Base-by-base conservation (phyloP, 2,329 filamentous ascomycete genomes). In the Anisogramma anomala region DNA sequence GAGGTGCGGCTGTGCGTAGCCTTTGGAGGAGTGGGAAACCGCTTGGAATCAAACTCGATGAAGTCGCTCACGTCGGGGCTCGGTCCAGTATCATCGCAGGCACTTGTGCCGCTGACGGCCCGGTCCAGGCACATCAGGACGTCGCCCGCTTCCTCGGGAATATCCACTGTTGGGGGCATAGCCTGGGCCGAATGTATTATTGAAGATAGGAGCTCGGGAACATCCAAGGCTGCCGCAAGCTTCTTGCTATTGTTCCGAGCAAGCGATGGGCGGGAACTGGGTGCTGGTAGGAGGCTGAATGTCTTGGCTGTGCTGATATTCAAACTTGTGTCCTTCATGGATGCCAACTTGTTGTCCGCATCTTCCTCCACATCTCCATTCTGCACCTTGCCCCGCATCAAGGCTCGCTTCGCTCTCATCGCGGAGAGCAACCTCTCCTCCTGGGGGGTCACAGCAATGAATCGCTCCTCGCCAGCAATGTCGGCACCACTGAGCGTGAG, bases 401-500 rank as follows among this genome's bases (percentile, higher is more conserved):
- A 60, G 3, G 71, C 66, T n/a, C 71, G 63, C 59, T 74, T 74
- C 49, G 69, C 65, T 7, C 73, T 65, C 31, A 77, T 61, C 3
- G 73, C 73, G 2, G 72, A 67, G 3, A 77, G 59, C 1, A 77
- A 60, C 63, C 74, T 68, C 54, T 77, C 70, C 46, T 77, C 73
- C 46, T 76, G 71, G 3, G 62, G 65, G 0, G 72, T 76, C 14
- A 77, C 71, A 1, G 71, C 69, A 67, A 77, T 75, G 41, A 75
- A 60, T 1, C 72, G 66, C 11, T 58, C 60, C 31, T 59, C 60
- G 33, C 54, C 51, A 18, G 46, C 46, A 33, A 55, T 22, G 15
- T 39, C 44, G 13, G 41, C 30, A 6, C 44, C 41, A 19, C 41
- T 46, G 9, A 48, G 41, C 22, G 55, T 58, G n/a, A 51, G 53